Percentiles rank a stretch among this genome's conserved stretches.
These are phyloP conservation scores for Penicillium ochrochloron DNA, from an alignment of 495 filamentous ascomycete genomes.

Conservation along the genomic window DNA sequence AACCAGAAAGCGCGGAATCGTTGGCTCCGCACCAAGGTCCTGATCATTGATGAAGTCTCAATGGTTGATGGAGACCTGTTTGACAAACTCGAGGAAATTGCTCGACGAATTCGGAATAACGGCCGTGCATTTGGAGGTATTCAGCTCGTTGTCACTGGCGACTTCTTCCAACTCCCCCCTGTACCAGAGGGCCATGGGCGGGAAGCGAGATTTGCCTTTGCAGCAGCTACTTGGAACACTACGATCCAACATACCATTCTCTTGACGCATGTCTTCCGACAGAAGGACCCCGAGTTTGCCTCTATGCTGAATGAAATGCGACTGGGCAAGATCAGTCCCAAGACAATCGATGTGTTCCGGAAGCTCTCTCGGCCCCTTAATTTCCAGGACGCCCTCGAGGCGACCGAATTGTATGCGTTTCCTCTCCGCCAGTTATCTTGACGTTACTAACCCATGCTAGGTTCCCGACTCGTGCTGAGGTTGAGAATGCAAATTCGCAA, in stretches of 20 bases:
- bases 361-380: conserved; percentile 68
- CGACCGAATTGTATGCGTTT: conserved; percentile 77
- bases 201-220: conserved; percentile 85
- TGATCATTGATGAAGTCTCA: conserved; percentile 94
- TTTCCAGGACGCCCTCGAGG: conserved; percentile 78
- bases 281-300: conserved; percentile 91
- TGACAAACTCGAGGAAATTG: conserved; percentile 91
- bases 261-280: conserved; percentile 93
- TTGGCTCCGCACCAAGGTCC: conserved; percentile 84
- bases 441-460: conserved; percentile 51
- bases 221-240: conserved; percentile 87
- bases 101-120: conserved; percentile 79
- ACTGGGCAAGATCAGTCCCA: conserved; percentile 72
- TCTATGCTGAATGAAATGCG: conserved; percentile 98
- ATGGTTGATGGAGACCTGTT: conserved; percentile 99
- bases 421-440: conserved; percentile 18
- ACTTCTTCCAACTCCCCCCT: conserved; percentile 96
- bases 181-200: conserved; percentile 76
- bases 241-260: conserved; percentile 95
- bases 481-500: conserved; percentile 79
- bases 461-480: conserved; percentile 89
- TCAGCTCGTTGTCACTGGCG: conserved; percentile 92
- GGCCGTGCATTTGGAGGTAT: conserved; percentile 94
- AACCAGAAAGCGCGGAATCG: conserved; percentile 86
- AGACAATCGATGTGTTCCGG: conserved; percentile 73